Evolutionary conservation across 2,329 filamentous ascomycete species (phyloP).

Genomic region (Raffaelea deltoideospora): DNA sequence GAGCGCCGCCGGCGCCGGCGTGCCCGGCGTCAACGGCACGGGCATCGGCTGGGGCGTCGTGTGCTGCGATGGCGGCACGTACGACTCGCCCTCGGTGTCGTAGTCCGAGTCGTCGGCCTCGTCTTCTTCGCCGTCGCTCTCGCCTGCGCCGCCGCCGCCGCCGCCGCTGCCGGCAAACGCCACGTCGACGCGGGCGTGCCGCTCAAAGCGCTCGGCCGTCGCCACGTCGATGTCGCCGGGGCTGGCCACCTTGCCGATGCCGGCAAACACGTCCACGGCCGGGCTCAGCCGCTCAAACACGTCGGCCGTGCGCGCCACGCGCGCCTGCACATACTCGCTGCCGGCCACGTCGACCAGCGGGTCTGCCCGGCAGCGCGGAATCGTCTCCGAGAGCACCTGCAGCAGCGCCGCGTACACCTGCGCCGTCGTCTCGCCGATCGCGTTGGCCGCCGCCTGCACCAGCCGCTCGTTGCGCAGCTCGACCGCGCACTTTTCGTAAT

Average conservation of each 20-base stretch:
- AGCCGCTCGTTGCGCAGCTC: slow-evolving; percentile 68
- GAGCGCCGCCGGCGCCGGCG: slow-evolving; percentile 7
- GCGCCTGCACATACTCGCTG: slow-evolving; percentile 15
- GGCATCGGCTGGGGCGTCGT: not conserved
- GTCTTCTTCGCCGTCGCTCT: slow-evolving; percentile 20
- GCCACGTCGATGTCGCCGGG: slow-evolving; percentile 29
- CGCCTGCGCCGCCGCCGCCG: slow-evolving; percentile 21
- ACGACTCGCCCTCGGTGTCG: slow-evolving; percentile 14
- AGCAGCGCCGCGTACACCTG: slow-evolving; percentile 66
- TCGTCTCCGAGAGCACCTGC: slow-evolving; percentile 51
- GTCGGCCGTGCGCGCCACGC: slow-evolving; percentile 36
- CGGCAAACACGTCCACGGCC: slow-evolving; percentile 35
- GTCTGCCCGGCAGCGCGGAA: slow-evolving; percentile 51
- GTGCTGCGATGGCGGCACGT: not conserved
- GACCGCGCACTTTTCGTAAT: slow-evolving; percentile 72
- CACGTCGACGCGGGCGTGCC: slow-evolving; percentile 12
- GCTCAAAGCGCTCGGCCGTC: slow-evolving; percentile 31
- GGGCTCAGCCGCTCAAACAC: slow-evolving; percentile 39
- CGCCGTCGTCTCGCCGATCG: slow-evolving; percentile 58
- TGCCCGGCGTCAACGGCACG: not conserved
- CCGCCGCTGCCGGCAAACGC: slow-evolving; percentile 13
- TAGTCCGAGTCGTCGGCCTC: slow-evolving; percentile 11
- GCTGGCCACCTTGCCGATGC: slow-evolving; percentile 42
- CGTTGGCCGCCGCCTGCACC: slow-evolving; percentile 53
- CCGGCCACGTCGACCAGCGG: slow-evolving; percentile 29